Base-by-base conservation (phyloP, 768 basidiomycete genomes). In the Leccinellum rugosiceps region DNA sequence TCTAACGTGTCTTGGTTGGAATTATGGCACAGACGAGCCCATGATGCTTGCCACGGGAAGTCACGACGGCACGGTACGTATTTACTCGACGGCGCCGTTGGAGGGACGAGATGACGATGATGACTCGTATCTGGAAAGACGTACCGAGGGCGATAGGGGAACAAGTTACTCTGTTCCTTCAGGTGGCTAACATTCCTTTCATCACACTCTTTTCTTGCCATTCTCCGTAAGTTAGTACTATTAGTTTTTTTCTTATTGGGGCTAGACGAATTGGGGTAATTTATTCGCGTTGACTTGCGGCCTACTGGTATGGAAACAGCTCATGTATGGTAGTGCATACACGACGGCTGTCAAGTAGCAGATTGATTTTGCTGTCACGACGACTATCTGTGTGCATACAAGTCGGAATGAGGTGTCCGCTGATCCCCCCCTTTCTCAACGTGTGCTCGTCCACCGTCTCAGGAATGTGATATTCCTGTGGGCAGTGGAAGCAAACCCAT, bases 1-100 rank as follows among this genome's bases (percentile, higher is more conserved):
- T 65, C 66, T 92, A 57, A 92, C 91, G 9, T 88, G 87, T 59
- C 81, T 92, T 41, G 87, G 88, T 14, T 92, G 90, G 89, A 92
- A 90, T 65, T 82, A 81, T 56, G 80, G 80, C 3, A 79, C 80
- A 6, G 83, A 80, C 0, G 78, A 73, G 1, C 74, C 72, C 3
- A 71, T 74, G 63, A 77, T 75, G 76, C 83, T 89, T 55, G 88
- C 88, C 8, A 87, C 88, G 1, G 90, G 90, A 35, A 84, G 83
- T 57, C 87, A 90, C 63, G 88, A 92, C 59, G 90, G 90, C 25
- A 83, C 79, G 1, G 81, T 92, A 45, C 79, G 85, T 28, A 81
- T 92, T 48, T 92, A 90, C 85, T 86, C 86, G 14, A 77, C 80
- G 47, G 72, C 74, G 15, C 61, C 63, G 32, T 56, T 57, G 38